A percentile compares a stretch with the other conserved stretches of the same genome.
Conservation (phyloP, 768 basidiomycete species). For the Polyporus arcularius region DNA sequence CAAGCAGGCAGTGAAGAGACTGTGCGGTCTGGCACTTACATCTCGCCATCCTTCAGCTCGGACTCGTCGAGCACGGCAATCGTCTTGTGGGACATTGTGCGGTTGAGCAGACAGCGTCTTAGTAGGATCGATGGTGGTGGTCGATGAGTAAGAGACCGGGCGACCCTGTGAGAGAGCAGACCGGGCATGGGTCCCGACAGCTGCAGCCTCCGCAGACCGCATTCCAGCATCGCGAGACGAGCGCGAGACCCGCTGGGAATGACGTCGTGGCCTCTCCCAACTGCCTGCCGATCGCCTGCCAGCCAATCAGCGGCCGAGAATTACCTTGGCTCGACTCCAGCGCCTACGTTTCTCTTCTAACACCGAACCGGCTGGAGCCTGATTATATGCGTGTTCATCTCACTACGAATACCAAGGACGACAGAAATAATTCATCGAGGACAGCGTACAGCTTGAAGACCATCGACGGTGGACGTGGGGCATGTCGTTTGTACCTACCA, state of each 20-base stretch:
- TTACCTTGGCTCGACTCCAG: background rate
- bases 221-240: constrained; percentile 5
- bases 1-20: background rate
- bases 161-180: constrained; percentile 12
- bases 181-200: constrained; percentile 4
- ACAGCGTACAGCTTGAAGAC: too few species aligned
- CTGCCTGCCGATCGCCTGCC: background rate
- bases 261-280: constrained; percentile 7
- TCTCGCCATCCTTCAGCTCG: constrained; percentile 56
- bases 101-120: background rate
- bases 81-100: constrained; percentile 40
- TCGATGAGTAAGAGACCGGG: constrained; percentile 6
- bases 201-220: background rate
- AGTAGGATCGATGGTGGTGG: constrained; percentile 1
- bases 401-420: too few species aligned
- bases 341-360: too few species aligned
- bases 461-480: too few species aligned
- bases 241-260: constrained; percentile 8
- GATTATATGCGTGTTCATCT: too few species aligned
- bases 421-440: too few species aligned
- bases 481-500: too few species aligned
- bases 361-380: too few species aligned
- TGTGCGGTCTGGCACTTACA: constrained; percentile 37
- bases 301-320: background rate
- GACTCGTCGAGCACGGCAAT: constrained; percentile 49